These are phyloP conservation scores for Erythrobasidium yunnanense DNA, from an alignment of 768 basidiomycete genomes.

Conservation along the genomic window DNA sequence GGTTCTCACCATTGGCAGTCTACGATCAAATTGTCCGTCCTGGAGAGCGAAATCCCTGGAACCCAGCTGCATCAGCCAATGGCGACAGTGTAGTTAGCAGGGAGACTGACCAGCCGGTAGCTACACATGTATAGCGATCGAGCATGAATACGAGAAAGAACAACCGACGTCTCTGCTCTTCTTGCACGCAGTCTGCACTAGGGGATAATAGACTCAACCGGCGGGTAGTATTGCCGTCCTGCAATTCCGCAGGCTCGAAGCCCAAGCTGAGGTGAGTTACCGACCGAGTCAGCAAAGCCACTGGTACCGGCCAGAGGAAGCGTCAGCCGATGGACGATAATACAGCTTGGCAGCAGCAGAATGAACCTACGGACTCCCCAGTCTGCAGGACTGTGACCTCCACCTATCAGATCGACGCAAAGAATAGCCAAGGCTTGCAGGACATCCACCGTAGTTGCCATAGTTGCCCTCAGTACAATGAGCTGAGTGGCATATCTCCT, in stretches of 20 bases:
- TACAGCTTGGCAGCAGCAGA: neutral
- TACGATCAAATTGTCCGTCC: no score
- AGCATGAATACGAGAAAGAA: constrained; percentile 3
- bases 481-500: neutral
- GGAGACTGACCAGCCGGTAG: neutral
- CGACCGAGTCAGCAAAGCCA: neutral
- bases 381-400: neutral
- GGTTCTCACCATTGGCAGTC: no score
- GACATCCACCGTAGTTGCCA: neutral
- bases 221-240: neutral
- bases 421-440: neutral
- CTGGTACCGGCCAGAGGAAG: neutral
- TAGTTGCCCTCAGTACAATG: neutral
- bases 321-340: neutral
- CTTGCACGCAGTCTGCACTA: neutral
- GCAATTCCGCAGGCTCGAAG: neutral
- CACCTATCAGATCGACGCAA: neutral
- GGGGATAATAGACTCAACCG: neutral
- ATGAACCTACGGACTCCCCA: neutral
- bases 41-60: neutral
- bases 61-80: no score
- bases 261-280: neutral
- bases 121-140: constrained; percentile 10
- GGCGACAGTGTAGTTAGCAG: neutral
- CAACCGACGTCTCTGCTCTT: neutral